A percentile compares a stretch with the other conserved stretches of the same genome.
Conservation (phyloP, 345 rosid species). For the Brassica juncea region DNA sequence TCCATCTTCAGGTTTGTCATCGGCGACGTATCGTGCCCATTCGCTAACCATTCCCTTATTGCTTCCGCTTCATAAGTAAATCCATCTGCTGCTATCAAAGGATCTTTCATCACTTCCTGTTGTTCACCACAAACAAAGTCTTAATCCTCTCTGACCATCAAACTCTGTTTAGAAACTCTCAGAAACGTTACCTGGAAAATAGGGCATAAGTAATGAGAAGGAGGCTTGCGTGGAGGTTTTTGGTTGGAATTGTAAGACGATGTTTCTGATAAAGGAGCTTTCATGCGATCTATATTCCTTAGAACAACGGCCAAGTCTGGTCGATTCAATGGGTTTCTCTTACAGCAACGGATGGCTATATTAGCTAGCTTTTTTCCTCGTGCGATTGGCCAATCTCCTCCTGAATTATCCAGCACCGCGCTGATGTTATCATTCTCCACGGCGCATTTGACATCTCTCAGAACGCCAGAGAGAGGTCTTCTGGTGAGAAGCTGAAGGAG, state of each 20-base stretch:
- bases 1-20: constrained; percentile 87
- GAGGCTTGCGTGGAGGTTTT: constrained; percentile 54
- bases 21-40: constrained; percentile 81
- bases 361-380: constrained; percentile 58
- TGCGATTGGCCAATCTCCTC: constrained; percentile 76
- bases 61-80: constrained; percentile 92
- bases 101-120: constrained; percentile 66
- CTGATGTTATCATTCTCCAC: constrained; percentile 60
- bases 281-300: constrained; percentile 57
- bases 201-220: constrained; percentile 89
- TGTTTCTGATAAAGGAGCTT: constrained; percentile 33
- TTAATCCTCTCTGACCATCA: not conserved
- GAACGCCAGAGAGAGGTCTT: constrained; percentile 51
- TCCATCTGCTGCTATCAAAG: constrained; percentile 86
- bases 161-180: constrained; percentile 12
- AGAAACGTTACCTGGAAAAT: constrained; percentile 65
- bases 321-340: constrained; percentile 45
- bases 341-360: constrained; percentile 74
- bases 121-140: not conserved
- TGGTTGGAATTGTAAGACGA: constrained; percentile 34
- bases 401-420: constrained; percentile 61
- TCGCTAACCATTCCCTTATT: constrained; percentile 77
- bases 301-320: constrained; percentile 66
- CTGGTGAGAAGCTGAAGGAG: constrained; percentile 75
- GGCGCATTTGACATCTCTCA: constrained; percentile 67